Conservation (phyloP, 768 basidiomycete species). For the Cyclocybe cylindracea region DNA sequence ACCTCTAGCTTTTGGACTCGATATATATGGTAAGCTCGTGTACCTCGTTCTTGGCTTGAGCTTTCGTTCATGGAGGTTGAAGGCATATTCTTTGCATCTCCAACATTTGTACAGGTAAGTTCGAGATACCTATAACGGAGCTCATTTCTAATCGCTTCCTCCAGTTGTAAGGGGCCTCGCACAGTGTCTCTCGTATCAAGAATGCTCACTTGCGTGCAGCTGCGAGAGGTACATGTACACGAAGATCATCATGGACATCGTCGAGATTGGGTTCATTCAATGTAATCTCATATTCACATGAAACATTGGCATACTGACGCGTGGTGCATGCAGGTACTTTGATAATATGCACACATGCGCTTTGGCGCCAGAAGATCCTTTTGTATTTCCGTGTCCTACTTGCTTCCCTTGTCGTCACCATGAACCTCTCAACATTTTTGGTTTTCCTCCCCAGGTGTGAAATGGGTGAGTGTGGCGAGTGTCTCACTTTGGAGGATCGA, state of each 20-base stretch:
- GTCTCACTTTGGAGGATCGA: neutral
- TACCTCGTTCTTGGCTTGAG: too few relatives aligned
- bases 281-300: conserved; percentile 5
- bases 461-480: neutral
- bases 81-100: too few relatives aligned
- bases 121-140: too few relatives aligned
- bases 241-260: conserved; percentile 22
- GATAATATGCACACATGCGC: conserved; percentile 25
- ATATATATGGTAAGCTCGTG: too few relatives aligned
- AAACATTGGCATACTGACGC: neutral
- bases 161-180: conserved; percentile 13
- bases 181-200: neutral
- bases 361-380: conserved; percentile 20
- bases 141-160: too few relatives aligned
- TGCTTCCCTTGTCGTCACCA: neutral
- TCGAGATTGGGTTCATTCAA: conserved; percentile 22
- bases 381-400: conserved; percentile 11
- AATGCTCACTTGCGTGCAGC: conserved; percentile 4
- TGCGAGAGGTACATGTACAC: conserved; percentile 23
- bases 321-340: conserved; percentile 16
- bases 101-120: too few relatives aligned
- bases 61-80: too few relatives aligned
- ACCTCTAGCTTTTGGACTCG: too few relatives aligned
- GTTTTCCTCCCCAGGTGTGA: neutral
- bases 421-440: too few relatives aligned